Percentiles rank a stretch among this genome's conserved stretches.
Evolutionary conservation across 768 basidiomycete species (phyloP).

Genomic region (Leccinum imitatum): DNA sequence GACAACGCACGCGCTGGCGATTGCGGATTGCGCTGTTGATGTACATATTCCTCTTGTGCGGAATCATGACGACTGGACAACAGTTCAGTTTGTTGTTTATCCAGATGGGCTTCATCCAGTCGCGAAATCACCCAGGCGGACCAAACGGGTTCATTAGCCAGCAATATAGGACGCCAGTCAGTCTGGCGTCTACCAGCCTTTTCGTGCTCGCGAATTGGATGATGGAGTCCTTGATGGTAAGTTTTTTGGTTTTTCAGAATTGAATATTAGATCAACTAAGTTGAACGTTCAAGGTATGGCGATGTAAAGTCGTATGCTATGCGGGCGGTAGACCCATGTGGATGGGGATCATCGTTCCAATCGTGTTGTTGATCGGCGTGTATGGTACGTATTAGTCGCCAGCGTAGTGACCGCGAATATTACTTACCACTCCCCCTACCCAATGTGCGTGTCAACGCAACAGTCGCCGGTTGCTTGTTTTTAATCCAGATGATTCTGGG

Average conservation of each 20-base stretch:
- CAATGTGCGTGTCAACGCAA: background rate
- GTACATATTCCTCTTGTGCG: conserved; percentile 16
- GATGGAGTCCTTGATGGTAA: conserved; percentile 24
- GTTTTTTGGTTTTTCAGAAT: background rate
- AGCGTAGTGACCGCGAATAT: background rate
- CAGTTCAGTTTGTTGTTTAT: conserved; percentile 12
- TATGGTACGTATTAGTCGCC: conserved; percentile 10
- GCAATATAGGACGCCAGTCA: background rate
- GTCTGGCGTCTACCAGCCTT: conserved; percentile 5
- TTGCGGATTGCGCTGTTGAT: conserved; percentile 13
- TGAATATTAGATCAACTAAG: background rate
- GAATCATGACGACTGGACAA: conserved; percentile 19
- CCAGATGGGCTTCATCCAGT: conserved; percentile 16
- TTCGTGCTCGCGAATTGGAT: conserved; percentile 24
- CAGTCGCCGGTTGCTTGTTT: conserved; percentile 11
- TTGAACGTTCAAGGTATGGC: conserved; percentile 21
- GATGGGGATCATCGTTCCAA: conserved; percentile 11
- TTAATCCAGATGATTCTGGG: background rate
- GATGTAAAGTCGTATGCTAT: conserved; percentile 20
- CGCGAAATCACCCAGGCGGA: conserved; percentile 16
- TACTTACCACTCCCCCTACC: background rate
- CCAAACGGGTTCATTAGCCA: conserved; percentile 9
- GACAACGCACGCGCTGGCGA: conserved; percentile 9
- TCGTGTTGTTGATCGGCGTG: conserved; percentile 5
- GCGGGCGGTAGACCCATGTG: conserved; percentile 10